A percentile compares a stretch with the other conserved stretches of the same genome.
These are phyloP conservation scores for Paxillus ammoniavirescens DNA, from an alignment of 768 basidiomycete genomes.

Conservation along the genomic window DNA sequence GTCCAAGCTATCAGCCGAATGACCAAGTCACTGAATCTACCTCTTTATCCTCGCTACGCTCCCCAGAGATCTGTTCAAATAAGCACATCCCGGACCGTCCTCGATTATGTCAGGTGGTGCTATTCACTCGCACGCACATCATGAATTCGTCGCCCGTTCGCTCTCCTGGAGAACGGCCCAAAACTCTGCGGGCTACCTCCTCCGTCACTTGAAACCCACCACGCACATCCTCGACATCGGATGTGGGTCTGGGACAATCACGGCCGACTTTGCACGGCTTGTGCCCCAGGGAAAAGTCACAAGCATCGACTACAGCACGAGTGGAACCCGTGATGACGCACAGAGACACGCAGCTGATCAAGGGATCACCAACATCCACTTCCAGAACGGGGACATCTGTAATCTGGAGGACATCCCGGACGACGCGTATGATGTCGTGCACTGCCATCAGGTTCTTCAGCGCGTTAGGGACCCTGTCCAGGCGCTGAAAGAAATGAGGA, in stretches of 20 bases:
- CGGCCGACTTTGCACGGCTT: slow-evolving; percentile 39
- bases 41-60: no score
- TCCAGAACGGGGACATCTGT: slow-evolving; percentile 38
- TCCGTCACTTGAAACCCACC: slow-evolving; percentile 34
- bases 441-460: slow-evolving; percentile 49
- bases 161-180: slow-evolving; percentile 39
- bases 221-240: slow-evolving; percentile 50
- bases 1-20: no score
- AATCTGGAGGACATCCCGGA: slow-evolving; percentile 37
- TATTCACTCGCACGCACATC: slow-evolving; percentile 26
- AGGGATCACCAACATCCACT: slow-evolving; percentile 39
- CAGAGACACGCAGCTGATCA: slow-evolving; percentile 24
- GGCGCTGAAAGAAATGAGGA: slow-evolving; percentile 45
- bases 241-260: slow-evolving; percentile 54
- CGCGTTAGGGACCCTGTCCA: slow-evolving; percentile 42
- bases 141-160: slow-evolving; percentile 32
- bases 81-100: no score
- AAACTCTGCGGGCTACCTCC: slow-evolving; percentile 42
- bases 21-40: no score
- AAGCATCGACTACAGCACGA: slow-evolving; percentile 38
- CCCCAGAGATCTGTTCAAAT: no score
- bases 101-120: background rate
- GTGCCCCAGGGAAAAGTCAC: slow-evolving; percentile 43
- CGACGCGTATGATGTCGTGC: slow-evolving; percentile 45
- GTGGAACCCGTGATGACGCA: slow-evolving; percentile 36